Percentiles rank a stretch among this genome's conserved stretches.
Conservation (phyloP, 1,284 basidiomycete species). For the Apiotrichum montevideense region DNA sequence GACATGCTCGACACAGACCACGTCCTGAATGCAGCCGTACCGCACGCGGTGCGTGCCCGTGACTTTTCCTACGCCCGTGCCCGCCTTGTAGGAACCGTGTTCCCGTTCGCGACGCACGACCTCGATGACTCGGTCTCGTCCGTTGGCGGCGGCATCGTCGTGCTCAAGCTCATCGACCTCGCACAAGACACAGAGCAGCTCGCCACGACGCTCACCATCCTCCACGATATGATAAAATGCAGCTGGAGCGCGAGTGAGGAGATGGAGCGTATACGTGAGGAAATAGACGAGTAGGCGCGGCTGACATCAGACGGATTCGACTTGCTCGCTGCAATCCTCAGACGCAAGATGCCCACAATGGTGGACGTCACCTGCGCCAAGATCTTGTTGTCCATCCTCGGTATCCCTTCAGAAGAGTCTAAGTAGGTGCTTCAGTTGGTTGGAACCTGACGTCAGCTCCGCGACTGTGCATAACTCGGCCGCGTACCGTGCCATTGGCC, state of each 20-base stretch:
- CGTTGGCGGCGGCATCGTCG: slow-evolving; percentile 72
- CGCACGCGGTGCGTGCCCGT: slow-evolving; percentile 28
- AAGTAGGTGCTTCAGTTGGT: slow-evolving; percentile 53
- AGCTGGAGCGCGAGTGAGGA: slow-evolving; percentile 90
- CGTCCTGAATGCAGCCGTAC: slow-evolving; percentile 36
- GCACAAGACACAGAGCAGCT: slow-evolving; percentile 69
- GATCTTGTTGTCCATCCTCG: slow-evolving; percentile 73
- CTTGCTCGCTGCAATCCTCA: slow-evolving; percentile 67
- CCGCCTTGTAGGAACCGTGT: slow-evolving; percentile 56
- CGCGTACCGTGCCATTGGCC: slow-evolving; percentile 73
- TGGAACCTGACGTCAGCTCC: slow-evolving; percentile 51
- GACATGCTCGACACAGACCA: slow-evolving; percentile 23
- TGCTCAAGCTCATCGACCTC: slow-evolving; percentile 70
- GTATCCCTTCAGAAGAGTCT: slow-evolving; percentile 64
- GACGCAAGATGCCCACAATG: slow-evolving; percentile 61
- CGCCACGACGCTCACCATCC: slow-evolving; percentile 62
- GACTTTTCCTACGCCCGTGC: slow-evolving; percentile 33
- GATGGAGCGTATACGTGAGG: slow-evolving; percentile 73
- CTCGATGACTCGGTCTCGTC: slow-evolving; percentile 75
- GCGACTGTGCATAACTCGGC: slow-evolving; percentile 75
- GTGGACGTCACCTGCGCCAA: slow-evolving; percentile 72
- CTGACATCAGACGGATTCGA: slow-evolving; percentile 70
- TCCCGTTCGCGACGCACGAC: slow-evolving; percentile 57
- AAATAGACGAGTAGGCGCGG: neutral
- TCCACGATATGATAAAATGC: slow-evolving; percentile 69